phyloP scores from a whole-genome alignment of 129 eudicot genomes.

The Saposhnikovia divaricata region DNA sequence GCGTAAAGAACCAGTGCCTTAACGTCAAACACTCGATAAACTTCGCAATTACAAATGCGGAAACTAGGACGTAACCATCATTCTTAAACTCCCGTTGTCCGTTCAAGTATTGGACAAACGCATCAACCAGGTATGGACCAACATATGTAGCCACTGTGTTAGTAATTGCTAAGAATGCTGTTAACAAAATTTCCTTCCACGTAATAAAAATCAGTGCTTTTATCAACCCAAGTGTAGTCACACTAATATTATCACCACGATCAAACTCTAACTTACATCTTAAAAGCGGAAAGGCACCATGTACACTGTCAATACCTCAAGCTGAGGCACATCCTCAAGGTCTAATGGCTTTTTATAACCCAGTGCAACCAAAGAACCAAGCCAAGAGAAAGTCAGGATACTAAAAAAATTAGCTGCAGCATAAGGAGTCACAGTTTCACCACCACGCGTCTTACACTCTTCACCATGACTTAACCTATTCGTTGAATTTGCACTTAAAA shows the following conservation, averaged over 20 bases:
- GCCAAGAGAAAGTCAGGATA: conserved; percentile 64
- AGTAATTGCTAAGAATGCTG: conserved; percentile 37
- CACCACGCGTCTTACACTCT: conserved; percentile 29
- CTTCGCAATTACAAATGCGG: conserved; percentile 50
- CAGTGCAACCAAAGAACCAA: conserved; percentile 44
- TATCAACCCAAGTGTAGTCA: conserved; percentile 43
- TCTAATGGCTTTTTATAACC: conserved; percentile 60
- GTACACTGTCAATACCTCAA: conserved; percentile 37
- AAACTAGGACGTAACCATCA: conserved; percentile 46
- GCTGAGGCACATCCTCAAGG: conserved; percentile 80
- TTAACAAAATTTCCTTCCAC: conserved; percentile 50
- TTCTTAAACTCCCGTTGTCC: conserved; percentile 29
- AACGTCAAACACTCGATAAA: conserved; percentile 62
- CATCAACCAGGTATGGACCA: conserved; percentile 73
- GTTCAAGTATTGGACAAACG: conserved; percentile 60
- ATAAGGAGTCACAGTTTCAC: conserved; percentile 31
- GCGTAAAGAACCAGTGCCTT: conserved; percentile 57
- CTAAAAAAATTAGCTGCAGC: conserved; percentile 39
- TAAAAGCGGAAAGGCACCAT: conserved; percentile 34
- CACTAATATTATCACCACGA: conserved; percentile 14
- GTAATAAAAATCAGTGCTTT: conserved; percentile 47
- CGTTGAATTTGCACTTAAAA: conserved; percentile 27
- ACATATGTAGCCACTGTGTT: conserved; percentile 57
- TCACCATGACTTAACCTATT: conserved; percentile 17
- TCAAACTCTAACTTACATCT: conserved; percentile 30